A percentile compares a stretch with the other conserved stretches of the same genome.
These are phyloP conservation scores for Sporothrix brunneoviolacea DNA, from an alignment of 2,329 filamentous ascomycete species.

Conservation along the genomic window DNA sequence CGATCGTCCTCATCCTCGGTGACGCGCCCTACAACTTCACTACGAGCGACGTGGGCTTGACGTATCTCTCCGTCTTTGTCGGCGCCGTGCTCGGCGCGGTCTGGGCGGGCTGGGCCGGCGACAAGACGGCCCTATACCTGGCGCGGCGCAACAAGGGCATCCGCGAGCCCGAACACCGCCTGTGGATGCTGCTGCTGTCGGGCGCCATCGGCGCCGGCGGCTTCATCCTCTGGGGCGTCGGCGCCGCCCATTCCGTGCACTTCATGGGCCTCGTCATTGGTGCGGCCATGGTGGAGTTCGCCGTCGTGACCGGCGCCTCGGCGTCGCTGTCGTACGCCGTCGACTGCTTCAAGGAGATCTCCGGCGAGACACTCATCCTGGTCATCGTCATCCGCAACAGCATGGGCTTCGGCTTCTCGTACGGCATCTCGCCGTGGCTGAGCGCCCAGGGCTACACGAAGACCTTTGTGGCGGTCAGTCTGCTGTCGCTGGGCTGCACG, in stretches of 20 bases:
- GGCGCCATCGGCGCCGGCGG: constrained; percentile 25
- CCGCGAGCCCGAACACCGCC: constrained; percentile 26
- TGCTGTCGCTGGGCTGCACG: constrained; percentile 6
- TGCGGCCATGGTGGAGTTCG: constrained; percentile 34
- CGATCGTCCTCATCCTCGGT: constrained; percentile 18
- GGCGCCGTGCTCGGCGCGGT: constrained; percentile 19
- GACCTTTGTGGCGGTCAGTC: constrained; percentile 1
- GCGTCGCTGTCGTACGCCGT: constrained; percentile 36
- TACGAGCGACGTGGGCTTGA: constrained; percentile 17
- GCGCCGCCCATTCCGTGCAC: constrained; percentile 34
- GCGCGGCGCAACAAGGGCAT: constrained; percentile 35
- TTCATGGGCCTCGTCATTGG: constrained; percentile 36
- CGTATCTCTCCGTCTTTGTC: constrained; percentile 19
- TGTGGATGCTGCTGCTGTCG: constrained; percentile 23
- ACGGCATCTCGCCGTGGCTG: constrained; percentile 30
- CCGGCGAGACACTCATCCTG: constrained; percentile 18
- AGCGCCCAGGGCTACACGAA: constrained; percentile 18
- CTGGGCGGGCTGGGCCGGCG: constrained; percentile 20
- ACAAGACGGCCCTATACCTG: constrained; percentile 24
- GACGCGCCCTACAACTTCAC: constrained; percentile 21
- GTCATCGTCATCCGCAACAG: constrained; percentile 25
- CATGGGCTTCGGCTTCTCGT: constrained; percentile 24
- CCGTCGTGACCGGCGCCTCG: constrained; percentile 32
- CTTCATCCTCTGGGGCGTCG: constrained; percentile 43
- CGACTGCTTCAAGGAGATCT: constrained; percentile 32